Conservation (phyloP, 441 rosid species). For the Corymbia citriodora region DNA sequence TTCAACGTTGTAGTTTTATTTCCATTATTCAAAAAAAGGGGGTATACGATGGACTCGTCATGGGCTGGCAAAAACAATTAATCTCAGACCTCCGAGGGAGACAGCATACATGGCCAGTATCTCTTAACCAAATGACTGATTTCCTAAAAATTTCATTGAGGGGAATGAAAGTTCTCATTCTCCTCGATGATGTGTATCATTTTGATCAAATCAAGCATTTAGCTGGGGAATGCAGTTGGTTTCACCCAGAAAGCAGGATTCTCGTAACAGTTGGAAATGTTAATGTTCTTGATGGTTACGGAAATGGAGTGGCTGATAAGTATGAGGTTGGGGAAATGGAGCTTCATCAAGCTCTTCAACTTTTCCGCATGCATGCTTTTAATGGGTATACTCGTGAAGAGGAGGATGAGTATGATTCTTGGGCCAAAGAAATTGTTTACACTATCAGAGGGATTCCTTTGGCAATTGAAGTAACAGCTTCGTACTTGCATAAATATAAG, state of each 20-base stretch:
- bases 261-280: not conserved
- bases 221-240: not conserved
- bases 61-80: not conserved
- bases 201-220: not conserved
- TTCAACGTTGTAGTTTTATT: not conserved
- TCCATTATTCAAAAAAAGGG: not conserved
- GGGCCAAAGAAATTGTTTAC: not conserved
- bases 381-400: fast-evolving
- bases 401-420: not conserved
- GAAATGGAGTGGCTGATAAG: not conserved
- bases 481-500: fast-evolving
- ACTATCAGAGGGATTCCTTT: not conserved
- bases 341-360: not conserved
- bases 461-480: not conserved
- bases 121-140: too few species aligned
- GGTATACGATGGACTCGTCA: not conserved
- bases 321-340: not conserved
- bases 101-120: too few species aligned
- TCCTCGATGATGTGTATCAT: not conserved
- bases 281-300: not conserved
- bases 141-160: not conserved
- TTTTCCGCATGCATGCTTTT: not conserved
- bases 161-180: not conserved
- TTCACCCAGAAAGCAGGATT: not conserved
- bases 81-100: not conserved